Evolutionary conservation across 768 basidiomycete genomes (phyloP).

Genomic region (Auriscalpium orientale): DNA sequence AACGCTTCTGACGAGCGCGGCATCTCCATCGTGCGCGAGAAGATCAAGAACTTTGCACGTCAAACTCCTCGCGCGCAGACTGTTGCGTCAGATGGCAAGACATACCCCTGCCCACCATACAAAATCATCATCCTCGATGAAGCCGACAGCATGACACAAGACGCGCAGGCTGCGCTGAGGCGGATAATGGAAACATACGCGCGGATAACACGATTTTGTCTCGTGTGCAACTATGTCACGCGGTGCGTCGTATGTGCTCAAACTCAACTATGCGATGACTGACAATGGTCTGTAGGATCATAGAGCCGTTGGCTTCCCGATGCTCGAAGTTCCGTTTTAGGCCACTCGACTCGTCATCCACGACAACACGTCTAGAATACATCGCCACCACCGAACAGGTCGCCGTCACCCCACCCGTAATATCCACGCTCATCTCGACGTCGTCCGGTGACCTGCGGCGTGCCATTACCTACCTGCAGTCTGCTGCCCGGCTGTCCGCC

Average conservation of each 20-base stretch:
- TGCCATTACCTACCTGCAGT: conserved; percentile 96
- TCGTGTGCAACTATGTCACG: conserved; percentile 99
- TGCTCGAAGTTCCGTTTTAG: conserved; percentile 99
- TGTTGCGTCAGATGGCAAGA: conserved; percentile 64
- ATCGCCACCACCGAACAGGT: conserved; percentile 78
- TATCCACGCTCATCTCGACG: conserved; percentile 65
- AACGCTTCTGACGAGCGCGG: conserved; percentile 99
- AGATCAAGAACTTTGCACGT: conserved; percentile 96
- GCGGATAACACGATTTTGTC: conserved; percentile 92
- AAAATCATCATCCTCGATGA: conserved; percentile 99
- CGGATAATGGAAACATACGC: conserved; percentile 99
- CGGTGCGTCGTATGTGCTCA: conserved; percentile 43
- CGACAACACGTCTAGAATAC: conserved; percentile 64
- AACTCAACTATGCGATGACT: not conserved
- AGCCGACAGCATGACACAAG: conserved; percentile 99
- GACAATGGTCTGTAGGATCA: conserved; percentile 55
- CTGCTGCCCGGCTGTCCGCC: conserved; percentile 80
- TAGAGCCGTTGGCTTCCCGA: conserved; percentile 96
- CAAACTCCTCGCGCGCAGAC: conserved; percentile 82
- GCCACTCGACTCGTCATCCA: conserved; percentile 75
- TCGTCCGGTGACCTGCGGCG: conserved; percentile 93
- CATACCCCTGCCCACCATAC: conserved; percentile 94
- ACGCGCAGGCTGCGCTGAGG: conserved; percentile 92
- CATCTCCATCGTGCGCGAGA: conserved; percentile 93
- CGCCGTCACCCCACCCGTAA: conserved; percentile 45